Base-by-base conservation (phyloP, 768 basidiomycete genomes). In the Exidia glandulosa region DNA sequence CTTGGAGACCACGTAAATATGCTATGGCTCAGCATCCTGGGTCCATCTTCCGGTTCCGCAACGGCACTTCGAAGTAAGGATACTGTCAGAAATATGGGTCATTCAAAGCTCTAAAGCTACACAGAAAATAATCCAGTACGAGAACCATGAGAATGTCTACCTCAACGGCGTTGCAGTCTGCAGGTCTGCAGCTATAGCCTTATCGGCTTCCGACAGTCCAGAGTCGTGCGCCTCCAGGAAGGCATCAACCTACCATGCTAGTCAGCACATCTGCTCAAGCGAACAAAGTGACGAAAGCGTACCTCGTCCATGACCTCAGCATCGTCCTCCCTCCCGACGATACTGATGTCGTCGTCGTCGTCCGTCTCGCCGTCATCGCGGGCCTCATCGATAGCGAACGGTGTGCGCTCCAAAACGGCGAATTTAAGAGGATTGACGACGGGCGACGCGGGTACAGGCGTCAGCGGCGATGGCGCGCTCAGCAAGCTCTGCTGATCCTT, bases 361-460 rank as follows among this genome's bases (percentile, higher is more conserved):
- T 86, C 72, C 12, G 89, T 87, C 0, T 85, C 86, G 30, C 89
- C 90, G 12, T 87, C 88, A 60, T 91, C 90, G 57, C 85, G 87
- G 3, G 86, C 90, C 71, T 94, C 92, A 68, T 99, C 96, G 61
- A 98, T 96, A n/a, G 92, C 92, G 70, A 99, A 99, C 63, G 88
- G 87, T 29, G 91, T 93, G 47, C 95, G 78, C 69, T 95, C 90
- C 87, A 94, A 87, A 52, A 92, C 77, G 32, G 90, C 89, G 32
- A 87, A 87, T 63, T 83, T 88, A 57, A 87, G 89, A 0, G 85
- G 86, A 66, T 86, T 78, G 55, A 90, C 76, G 75, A 88, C 80
- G 5, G 86, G 80, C 69, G 64, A 65, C 19, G 69, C 67, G 10
- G 63, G 64, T 14, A 66, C 66, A 25, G 85, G 75, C 3, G 68